These are phyloP conservation scores for Arthrobotrys pseudoclavata DNA, from an alignment of 2,329 filamentous ascomycete genomes.

Conservation along the genomic window DNA sequence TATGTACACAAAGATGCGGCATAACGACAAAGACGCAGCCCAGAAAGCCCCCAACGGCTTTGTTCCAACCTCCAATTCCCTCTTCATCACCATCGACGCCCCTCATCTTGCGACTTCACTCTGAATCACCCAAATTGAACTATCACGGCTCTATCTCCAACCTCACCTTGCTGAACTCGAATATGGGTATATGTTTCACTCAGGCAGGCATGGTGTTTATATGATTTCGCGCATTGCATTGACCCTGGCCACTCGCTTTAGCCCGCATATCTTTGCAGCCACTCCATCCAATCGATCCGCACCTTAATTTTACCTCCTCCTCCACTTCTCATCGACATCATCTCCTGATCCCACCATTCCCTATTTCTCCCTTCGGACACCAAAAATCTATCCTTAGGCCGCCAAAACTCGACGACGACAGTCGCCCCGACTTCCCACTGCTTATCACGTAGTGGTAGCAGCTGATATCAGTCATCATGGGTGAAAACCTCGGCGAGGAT, in stretches of 20 bases:
- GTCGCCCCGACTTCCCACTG: conserved; percentile 33
- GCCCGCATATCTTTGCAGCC: conserved; percentile 47
- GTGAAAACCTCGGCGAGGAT: conserved; percentile 57
- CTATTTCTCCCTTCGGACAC: conserved; percentile 7
- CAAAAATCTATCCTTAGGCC: conserved; percentile 8
- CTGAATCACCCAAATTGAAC: not conserved
- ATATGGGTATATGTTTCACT: conserved; percentile 12
- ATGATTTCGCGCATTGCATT: conserved; percentile 58
- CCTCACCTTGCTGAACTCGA: not conserved
- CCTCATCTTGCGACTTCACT: not conserved
- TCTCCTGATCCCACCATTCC: conserved; percentile 24
- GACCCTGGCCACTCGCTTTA: conserved; percentile 49
- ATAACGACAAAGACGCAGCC: conserved; percentile 40
- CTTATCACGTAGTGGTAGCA: conserved; percentile 38
- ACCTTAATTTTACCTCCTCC: conserved; percentile 53
- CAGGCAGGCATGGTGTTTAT: conserved; percentile 38
- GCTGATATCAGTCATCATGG: conserved; percentile 47
- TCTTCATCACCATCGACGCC: conserved; percentile 10
- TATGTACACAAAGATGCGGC: conserved; percentile 39
- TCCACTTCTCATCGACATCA: conserved; percentile 48
- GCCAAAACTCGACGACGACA: conserved; percentile 18
- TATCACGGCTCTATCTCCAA: not conserved
- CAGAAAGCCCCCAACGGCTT: conserved; percentile 7
- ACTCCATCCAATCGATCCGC: conserved; percentile 32
- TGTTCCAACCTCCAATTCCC: not conserved